These are phyloP conservation scores for Leccinum pseudoinsigne DNA, from an alignment of 1,284 basidiomycete genomes.

Conservation along the genomic window DNA sequence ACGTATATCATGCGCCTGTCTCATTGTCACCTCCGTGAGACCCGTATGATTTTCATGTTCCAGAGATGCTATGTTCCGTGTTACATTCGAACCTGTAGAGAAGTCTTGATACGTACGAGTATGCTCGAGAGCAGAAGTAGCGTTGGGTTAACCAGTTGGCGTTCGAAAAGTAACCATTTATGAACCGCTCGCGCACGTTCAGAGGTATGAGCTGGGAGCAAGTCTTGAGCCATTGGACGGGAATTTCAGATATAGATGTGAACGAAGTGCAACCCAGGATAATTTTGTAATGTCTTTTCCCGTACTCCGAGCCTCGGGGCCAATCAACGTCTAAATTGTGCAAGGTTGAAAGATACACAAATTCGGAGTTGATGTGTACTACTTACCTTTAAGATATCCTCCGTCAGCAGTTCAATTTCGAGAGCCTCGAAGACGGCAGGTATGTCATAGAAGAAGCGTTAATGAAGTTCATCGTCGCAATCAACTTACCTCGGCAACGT, in stretches of 20 bases:
- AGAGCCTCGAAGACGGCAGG: conserved; percentile 71
- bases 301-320: conserved; percentile 38
- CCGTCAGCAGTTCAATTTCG: conserved; percentile 85
- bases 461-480: conserved; percentile 1
- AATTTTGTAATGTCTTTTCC: conserved; percentile 62
- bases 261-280: conserved; percentile 85
- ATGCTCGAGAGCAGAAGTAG: conserved; percentile 59
- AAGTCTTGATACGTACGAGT: conserved; percentile 45
- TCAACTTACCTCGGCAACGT: conserved; percentile 47
- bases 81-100: conserved; percentile 8
- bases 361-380: not conserved
- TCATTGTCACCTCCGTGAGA: conserved; percentile 64
- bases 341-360: not conserved
- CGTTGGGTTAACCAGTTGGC: conserved; percentile 76
- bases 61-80: conserved; percentile 44
- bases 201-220: conserved; percentile 77
- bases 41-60: conserved; percentile 55
- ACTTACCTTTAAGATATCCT: conserved; percentile 75
- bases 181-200: conserved; percentile 60
- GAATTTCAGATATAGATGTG: conserved; percentile 74
- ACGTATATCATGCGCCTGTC: conserved; percentile 46
- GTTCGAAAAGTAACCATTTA: conserved; percentile 71
- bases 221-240: conserved; percentile 80
- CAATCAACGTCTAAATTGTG: conserved; percentile 38
- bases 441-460: conserved; percentile 42